Base-by-base conservation (phyloP, 768 basidiomycete species). In the Mycena vitilis region DNA sequence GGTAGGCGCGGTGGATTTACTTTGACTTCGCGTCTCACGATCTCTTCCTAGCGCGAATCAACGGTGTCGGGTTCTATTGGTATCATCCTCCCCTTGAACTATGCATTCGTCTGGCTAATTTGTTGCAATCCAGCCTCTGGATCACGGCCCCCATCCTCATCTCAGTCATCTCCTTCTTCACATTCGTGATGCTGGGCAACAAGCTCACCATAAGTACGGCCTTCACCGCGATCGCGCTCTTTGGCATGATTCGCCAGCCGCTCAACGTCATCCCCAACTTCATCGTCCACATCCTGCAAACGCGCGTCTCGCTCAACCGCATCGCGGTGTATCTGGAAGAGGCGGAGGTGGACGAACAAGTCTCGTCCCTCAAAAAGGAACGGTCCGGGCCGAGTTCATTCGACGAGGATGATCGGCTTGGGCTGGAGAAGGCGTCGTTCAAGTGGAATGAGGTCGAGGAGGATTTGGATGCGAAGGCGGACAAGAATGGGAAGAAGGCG, bases 181-280 rank as follows among this genome's bases (percentile, higher is more conserved):
- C 83, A 22, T 95, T 88, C 68, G 88, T 96, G 34, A 79, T 87
- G 70, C 87, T 86, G 71, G 92, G 93, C 1, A 87, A 95, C 55
- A 81, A 93, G 75, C 77, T 98, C 57, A 91, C 94, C 0, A 85
- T 96, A 54, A 85, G 92, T 10, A 85, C 88, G 16, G 96, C 96
- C 0, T 97, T 97, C 76, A 96, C 96, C 87, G 85, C 95, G 0
- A 92, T 98, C 42, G 87, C 94, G 0, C 77, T 96, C 49, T 97
- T 97, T 79, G 83, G 84, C 58, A 96, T 97, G 95, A 84, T 98
- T 73, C 86, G 89, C 5, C 4, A 7, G 7, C 59, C 59, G 22
- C 22, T 60, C 15, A 60, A 60, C n/a, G 60, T 92, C 38, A 89
- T 97, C 53, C 95, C 95, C 0, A 82, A 87, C 8, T 95, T 88